Base-by-base conservation (phyloP, 208 protist species). In the Leishmania lainsoni region DNA sequence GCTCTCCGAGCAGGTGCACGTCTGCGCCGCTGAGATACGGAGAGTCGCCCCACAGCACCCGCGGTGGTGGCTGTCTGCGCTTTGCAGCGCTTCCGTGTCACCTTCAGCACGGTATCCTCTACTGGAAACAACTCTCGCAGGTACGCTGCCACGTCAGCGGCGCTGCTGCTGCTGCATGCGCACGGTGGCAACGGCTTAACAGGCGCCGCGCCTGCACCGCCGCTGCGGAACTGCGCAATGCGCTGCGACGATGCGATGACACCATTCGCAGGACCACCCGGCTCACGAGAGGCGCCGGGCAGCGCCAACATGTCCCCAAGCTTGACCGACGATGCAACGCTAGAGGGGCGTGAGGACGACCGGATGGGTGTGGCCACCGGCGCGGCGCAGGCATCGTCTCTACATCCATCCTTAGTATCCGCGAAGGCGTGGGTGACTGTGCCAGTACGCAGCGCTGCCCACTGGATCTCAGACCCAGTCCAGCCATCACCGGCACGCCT, bases 281-380 rank as follows among this genome's bases (percentile, higher is more conserved):
- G n/a, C 29, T 61, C 32, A 16, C 51, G 10, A 32, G 29, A 49
- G 51, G 71, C 71, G 42, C 45, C 12, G 10, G 68, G 45, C 6
- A 52, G 42, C 45, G 26, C 45, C 45, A 73, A 26, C 68, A 73
- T 73, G 26, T 73, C 68, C 20, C 68, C 68, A 73, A 73, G 68
- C 45, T 73, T 51, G 68, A 73, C 45, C 12, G 68, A 73, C 39
- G 68, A 52, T 26, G 68, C 68, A 73, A 45, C 45, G 68, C 68
- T 54, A 52, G 42, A 52, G 45, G 68, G 32, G 26, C 10, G 35
- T 29, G 68, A 73, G 26, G 68, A 52, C 20, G 17, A 5, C 39
- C 10, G 16, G 39, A 26, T n/a, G 26, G 68, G 45, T 10, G 20
- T 73, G 42, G 39, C 8, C 39, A 26, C 45, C 32, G 68, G 39